These are phyloP conservation scores for Candida parachauliodes DNA, from an alignment of 805 yeast genomes.

Conservation along the genomic window DNA sequence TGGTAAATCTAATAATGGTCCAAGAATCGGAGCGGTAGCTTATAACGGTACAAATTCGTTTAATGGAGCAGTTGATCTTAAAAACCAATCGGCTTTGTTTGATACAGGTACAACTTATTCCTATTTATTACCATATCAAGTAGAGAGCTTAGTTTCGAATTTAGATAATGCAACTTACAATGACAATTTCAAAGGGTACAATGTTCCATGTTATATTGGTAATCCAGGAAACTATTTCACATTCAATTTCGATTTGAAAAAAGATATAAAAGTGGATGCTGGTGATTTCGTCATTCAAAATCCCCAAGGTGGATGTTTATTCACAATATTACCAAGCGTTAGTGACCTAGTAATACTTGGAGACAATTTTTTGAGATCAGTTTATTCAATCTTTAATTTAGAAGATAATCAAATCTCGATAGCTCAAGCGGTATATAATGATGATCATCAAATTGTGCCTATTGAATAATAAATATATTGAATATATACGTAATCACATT, in stretches of 20 bases:
- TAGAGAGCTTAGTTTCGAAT: slow-evolving; percentile 31
- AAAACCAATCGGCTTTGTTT: slow-evolving; percentile 17
- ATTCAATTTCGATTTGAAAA: slow-evolving; percentile 5
- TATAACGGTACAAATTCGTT: slow-evolving; percentile 1
- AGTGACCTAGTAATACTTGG: slow-evolving; percentile 51
- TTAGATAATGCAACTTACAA: slow-evolving; percentile 40
- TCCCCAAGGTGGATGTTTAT: slow-evolving; percentile 29
- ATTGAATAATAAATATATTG: slow-evolving; percentile 5
- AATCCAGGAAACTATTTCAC: slow-evolving; percentile 4
- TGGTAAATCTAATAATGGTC: background rate
- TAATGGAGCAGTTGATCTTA: slow-evolving; percentile 3
- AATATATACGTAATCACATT: slow-evolving; percentile 26
- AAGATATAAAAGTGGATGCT: slow-evolving; percentile 4
- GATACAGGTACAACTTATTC: slow-evolving; percentile 35
- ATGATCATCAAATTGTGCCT: slow-evolving; percentile 7
- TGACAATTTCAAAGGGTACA: slow-evolving; percentile 39
- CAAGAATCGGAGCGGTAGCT: slow-evolving; percentile 14
- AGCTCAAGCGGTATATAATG: slow-evolving; percentile 20
- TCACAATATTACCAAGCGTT: slow-evolving; percentile 56
- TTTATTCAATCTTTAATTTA: slow-evolving; percentile 24
- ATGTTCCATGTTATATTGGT: slow-evolving; percentile 17
- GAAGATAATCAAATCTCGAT: slow-evolving; percentile 21
- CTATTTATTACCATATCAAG: slow-evolving; percentile 39
- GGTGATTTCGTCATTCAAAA: slow-evolving; percentile 4
- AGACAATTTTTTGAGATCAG: slow-evolving; percentile 25